Evolutionary conservation across 345 rosid species (phyloP), one percentile per base, ranked within the genome.

Genomic region (Acer saccharum): DNA sequence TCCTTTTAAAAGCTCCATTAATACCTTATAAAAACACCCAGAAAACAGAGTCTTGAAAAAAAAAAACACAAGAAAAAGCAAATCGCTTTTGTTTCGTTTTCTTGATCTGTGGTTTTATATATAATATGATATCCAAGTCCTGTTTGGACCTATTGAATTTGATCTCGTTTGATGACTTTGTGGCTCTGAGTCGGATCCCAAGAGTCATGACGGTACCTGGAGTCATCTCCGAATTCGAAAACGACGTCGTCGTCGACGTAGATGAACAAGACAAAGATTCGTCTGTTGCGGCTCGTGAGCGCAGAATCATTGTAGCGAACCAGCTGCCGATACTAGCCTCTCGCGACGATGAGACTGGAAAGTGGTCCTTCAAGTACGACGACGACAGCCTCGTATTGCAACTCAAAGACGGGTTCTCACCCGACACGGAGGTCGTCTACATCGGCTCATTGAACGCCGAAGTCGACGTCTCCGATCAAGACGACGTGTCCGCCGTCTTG

Each of bases 291-390:
- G 12, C 76, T 4, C 69, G 8, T 6, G 81, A 77, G 44, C 86
- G 90, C 44, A 78, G 95, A 13, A 87, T 91, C 86, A 77, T 93
- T 27, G 98, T 91, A 7, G 77, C 92, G n/a, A 91, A 93, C 73
- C 90, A 89, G 81, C 87, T 93, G 17, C 98, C 98, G 1, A 32
- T 93, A 23, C 84, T 78, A 18, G 87, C 86, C 0, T 69, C 23
- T 29, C 79, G 78, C 25, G 89, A 91, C 52, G 3, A 65, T 60
- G 83, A 46, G 23, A 77, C 74, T 52, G 72, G 80, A 17, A 73
- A 74, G 57, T 93, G 92, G 93, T 6, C 76, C 7, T 90, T 93
- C 58, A 92, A 90, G 72, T 86, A 83, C 48, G 98, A 93, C 76
- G 70, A 77, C 44, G 93, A 94, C 84, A 81, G 86, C 58, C 83